Conservation (phyloP, 345 rosid species). For the Gossypium australe region DNA sequence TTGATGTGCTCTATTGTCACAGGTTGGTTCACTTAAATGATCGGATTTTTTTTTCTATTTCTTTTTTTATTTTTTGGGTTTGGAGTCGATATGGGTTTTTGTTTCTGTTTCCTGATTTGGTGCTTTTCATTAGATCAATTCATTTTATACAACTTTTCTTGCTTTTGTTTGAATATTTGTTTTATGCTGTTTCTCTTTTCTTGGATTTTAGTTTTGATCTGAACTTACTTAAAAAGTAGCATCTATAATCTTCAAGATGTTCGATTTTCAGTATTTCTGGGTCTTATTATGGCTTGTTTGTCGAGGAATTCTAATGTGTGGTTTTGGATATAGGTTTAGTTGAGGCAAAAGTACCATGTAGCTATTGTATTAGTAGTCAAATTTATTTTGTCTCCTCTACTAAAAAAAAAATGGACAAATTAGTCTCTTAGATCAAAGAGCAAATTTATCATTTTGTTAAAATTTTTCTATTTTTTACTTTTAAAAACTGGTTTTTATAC, state of each 20-base stretch:
- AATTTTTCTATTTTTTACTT: no score
- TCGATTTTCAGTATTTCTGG: neutral
- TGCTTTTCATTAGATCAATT: neutral
- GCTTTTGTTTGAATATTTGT: neutral
- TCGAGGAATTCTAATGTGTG: neutral
- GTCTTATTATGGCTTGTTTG: neutral
- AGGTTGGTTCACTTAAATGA: conserved; percentile 29
- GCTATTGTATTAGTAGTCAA: no score
- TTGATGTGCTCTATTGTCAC: conserved; percentile 85
- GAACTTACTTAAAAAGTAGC: no score
- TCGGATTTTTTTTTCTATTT: neutral
- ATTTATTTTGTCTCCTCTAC: no score
- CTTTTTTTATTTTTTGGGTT: neutral
- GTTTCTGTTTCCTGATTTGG: neutral
- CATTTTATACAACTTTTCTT: neutral
- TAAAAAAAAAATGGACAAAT: no score
- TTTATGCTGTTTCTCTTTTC: no score
- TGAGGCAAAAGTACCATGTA: no score
- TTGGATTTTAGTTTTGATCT: no score
- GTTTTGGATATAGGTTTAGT: neutral
- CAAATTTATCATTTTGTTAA: no score
- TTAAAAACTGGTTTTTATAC: no score
- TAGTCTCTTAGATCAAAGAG: no score
- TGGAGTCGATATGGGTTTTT: neutral
- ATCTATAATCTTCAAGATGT: neutral